phyloP scores from a whole-genome alignment of 371 early-diverging fungal genomes.

The Mucor velutinosus region DNA sequence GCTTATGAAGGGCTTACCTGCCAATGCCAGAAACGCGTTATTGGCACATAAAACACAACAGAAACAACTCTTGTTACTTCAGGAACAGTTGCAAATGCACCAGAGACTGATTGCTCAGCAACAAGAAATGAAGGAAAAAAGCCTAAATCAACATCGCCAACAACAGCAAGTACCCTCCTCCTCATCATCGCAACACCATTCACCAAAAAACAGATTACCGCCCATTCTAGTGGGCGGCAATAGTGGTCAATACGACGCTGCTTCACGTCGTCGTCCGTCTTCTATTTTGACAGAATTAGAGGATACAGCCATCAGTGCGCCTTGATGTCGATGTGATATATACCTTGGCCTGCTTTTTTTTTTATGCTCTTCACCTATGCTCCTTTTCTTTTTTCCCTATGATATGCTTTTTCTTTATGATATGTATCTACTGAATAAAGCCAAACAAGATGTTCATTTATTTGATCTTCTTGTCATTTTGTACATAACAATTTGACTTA shows the following conservation, averaged over 20 bases:
- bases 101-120: conserved; percentile 39
- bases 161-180: not conserved
- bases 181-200: not conserved
- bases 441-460: too few species aligned
- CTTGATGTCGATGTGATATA: not conserved
- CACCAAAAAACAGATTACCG: conserved; percentile 9
- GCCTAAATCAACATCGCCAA: not conserved
- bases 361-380: not conserved
- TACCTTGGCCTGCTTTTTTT: not conserved
- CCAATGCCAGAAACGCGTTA: conserved; percentile 34
- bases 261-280: not conserved
- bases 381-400: not conserved
- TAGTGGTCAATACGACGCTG: conserved; percentile 13
- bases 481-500: too few species aligned
- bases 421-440: too few species aligned
- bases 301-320: conserved; percentile 19
- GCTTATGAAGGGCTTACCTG: conserved; percentile 5
- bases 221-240: conserved; percentile 5
- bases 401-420: too few species aligned
- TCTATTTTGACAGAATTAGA: conserved; percentile 12
- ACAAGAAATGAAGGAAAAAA: conserved; percentile 20
- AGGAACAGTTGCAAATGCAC: conserved; percentile 49
- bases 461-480: too few species aligned
- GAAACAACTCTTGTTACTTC: conserved; percentile 40
- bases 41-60: conserved; percentile 44